Base-by-base conservation (phyloP, 1,284 basidiomycete genomes). In the Cutaneotrichosporon spelunceum region DNA sequence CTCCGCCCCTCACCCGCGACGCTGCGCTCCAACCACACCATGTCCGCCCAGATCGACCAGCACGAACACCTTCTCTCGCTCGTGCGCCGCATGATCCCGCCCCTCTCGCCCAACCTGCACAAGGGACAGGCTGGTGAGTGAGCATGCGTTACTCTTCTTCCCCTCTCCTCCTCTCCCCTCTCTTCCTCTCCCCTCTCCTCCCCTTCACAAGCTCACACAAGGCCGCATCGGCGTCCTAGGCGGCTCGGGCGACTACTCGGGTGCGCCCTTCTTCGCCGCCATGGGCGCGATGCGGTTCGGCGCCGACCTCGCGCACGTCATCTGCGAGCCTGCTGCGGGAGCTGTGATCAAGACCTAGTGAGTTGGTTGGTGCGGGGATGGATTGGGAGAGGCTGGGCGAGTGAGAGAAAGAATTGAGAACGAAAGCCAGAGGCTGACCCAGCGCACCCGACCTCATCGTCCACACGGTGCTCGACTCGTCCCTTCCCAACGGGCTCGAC, bases 231-330 rank as follows among this genome's bases (percentile, higher is more conserved):
- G 92, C 55, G 89, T 99, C 21, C 83, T 99, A 3, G 95, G 95
- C 57, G 95, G 95, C 24, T 91, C 90, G 30, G 82, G 88, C 65
- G 95, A 98, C 71, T 99, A 98, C 78, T 92, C 93, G 0, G 96
- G 95, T 19, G 95, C 95, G 26, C 95, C 95, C 0, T 99, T 87
- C 83, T 99, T 95, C 74, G 88, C 91, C 3, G 86, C 90, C 27
- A 91, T 95, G 71, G 88, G 92, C 7, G 89, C 92, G 0, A 83
- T 93, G 68, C 85, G 91, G 66, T 84, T 93, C 72, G 95, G 94
- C 33, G 90, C 89, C 56, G 95, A 98, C 77, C 84, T 98, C 48
- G 92, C 93, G 26, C 94, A 98, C 82, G 93, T 98, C 59, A 94
- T 99, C 57, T 99, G 95, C 79, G 88, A 93, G 13, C 95, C 95